These are phyloP conservation scores for Pugionium dolabratum DNA, from an alignment of 345 rosid genomes.

Conservation along the genomic window DNA sequence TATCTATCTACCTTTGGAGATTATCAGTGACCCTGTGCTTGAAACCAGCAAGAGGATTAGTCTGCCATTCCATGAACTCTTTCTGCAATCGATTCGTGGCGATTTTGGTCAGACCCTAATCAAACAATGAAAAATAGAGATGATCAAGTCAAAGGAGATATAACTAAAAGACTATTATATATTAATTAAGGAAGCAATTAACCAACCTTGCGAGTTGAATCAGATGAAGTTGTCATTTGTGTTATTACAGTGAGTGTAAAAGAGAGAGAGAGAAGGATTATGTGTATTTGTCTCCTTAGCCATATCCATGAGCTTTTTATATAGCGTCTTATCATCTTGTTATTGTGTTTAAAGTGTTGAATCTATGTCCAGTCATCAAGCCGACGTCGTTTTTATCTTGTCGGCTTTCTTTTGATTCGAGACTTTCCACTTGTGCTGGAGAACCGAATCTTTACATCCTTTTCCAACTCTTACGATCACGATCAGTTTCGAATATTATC, in stretches of 20 bases:
- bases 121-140: not conserved
- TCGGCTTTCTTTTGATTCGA: not conserved
- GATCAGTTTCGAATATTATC: constrained; percentile 34
- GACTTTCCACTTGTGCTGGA: constrained; percentile 39
- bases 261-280: not conserved
- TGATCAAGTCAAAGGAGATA: constrained; percentile 4
- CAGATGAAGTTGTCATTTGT: constrained; percentile 40
- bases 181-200: constrained; percentile 12
- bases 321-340: constrained; percentile 35
- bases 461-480: constrained; percentile 25
- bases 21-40: constrained; percentile 92
- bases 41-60: constrained; percentile 91
- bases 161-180: not conserved
- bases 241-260: constrained; percentile 24
- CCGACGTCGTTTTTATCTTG: constrained; percentile 30
- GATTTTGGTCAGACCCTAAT: constrained; percentile 90
- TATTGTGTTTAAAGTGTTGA: constrained; percentile 1
- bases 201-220: constrained; percentile 40
- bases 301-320: constrained; percentile 34
- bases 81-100: constrained; percentile 93
- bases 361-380: constrained; percentile 34
- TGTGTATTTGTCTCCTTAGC: constrained; percentile 34
- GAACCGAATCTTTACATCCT: constrained; percentile 36
- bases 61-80: constrained; percentile 96
- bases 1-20: constrained; percentile 69